Base-by-base conservation (phyloP, 345 rosid species). In the Nasturtium officinale region DNA sequence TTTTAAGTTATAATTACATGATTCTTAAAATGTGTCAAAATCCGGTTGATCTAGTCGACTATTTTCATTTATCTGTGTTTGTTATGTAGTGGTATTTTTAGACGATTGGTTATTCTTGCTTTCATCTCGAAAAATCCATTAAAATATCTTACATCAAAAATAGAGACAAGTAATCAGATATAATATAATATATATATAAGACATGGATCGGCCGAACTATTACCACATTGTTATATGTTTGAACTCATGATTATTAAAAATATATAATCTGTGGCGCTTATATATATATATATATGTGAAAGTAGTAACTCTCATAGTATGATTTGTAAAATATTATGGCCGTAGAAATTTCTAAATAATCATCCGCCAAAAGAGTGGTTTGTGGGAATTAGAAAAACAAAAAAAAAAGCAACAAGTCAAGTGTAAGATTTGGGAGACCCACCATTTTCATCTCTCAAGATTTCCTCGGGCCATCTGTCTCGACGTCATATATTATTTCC, bases 381-480 rank as follows among this genome's bases (percentile, higher is more conserved):
- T 67, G 32, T 58, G 35, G 18, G 6, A 30, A n/a, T n/a, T n/a
- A n/a, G n/a, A 40, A 63, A 18, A 9, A n/a, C 16, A 45, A 26
- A 56, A 3, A 38, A 29, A 59, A 64, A 67, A 61, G 35, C 50
- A 67, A 67, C 38, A 75, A 42, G 74, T 67, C 69, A 75, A 68
- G 57, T 68, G 74, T 45, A 52, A 68, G 79, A 76, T 76, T 61
- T 69, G 79, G 69, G 70, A 61, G 79, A 68, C 79, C 79, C 79
- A 76, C 79, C 69, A 40, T 26, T 68, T 32, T 30, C 2, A 61
- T 61, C 50, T 20, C 74, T 75, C 25, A 61, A 69, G 79, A 76
- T 76, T 76, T 76, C 25, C 68, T 30, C 56, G 63, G 7, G 69
- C 74, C 74, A 61, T 60, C 64, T 61, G 69, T 67, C 37, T 67